Evolutionary conservation across 2,329 filamentous ascomycete genomes (phyloP), one percentile per base, ranked within the genome.

Genomic region (Fusarium heterosporum): DNA sequence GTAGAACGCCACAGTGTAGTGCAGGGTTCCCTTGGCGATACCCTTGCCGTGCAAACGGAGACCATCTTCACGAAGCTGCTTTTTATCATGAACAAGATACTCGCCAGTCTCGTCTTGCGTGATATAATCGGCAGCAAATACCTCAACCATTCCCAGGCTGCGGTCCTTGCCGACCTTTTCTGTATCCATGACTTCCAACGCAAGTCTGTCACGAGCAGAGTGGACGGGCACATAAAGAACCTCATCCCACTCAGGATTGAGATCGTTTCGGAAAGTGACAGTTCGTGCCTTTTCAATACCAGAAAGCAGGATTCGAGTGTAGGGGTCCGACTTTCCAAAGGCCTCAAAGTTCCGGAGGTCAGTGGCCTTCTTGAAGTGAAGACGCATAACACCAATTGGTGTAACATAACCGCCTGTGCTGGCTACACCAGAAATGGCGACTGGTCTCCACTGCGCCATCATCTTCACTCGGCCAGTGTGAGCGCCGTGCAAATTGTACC

Each of bases 321-420:
- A 99, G 0, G 96, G 93, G 78, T 99, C 96, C 1, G 96, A 98
- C 79, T 98, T 98, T 79, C 96, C 96, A 78, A 99, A 88, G 4
- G 93, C 93, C 79, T 99, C 96, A 52, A 97, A 86, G 77, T 99
- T 99, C 61, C 93, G 92, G 41, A 99, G 85, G 72, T 94, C 88
- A 48, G 85, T 87, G 29, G 93, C 96, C 73, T 87, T 89, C 80
- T 92, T 87, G 83, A 98, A 95, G 78, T 99, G 94, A 69, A 99
- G 84, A 65, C 96, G 90, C 89, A 98, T 93, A 22, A 99, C 93
- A 79, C 96, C 96, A 68, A 99, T 92, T 0, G 96, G 96, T 3
- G 92, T 95, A 60, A 96, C 85, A 77, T 99, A 99, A 55, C 96
- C 96, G 49, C 92, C 93, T 53, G 92, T 93, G 53, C 92, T 90